Base-by-base conservation (phyloP, 164 flowering plant species). In the Magnolia kwangsiensis region DNA sequence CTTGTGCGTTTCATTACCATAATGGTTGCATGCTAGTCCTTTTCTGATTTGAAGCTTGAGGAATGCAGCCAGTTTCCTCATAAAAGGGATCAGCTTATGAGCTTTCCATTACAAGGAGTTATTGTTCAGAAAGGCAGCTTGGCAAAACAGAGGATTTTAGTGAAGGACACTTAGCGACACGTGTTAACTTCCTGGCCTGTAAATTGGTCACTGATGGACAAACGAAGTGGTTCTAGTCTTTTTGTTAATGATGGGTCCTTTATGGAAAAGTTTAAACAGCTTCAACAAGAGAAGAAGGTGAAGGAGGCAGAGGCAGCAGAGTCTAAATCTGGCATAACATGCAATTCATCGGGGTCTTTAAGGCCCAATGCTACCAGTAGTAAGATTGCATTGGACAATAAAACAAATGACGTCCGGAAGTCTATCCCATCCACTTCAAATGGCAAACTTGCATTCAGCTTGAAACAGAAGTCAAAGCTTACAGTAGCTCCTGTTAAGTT, bases 361-460 rank as follows among this genome's bases (percentile, higher is more conserved):
- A 75, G 51, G 77, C 82, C 87, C 13, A 87, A 81, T 79, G 64
- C 81, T 67, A 29, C 78, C 37, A 49, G 67, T 74, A 73, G 55
- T 80, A 91, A 88, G 81, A 67, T 76, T 0, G 61, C 72, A 51
- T 27, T 79, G 50, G 84, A 76, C 2, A n/a, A 63, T 20, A 92
- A 84, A 84, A 27, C 81, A 31, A 85, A 75, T 78, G 83, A 83
- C 20, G 69, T 79, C 21, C 82, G 78, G 20, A 92, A 89, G 79
- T 64, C 81, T 27, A 69, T 76, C n/a, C 70, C 73, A 9, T 55
- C 84, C 72, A 50, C 88, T 73, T 83, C 97, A 2, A 79, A 87
- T 76, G 98, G 98, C 7, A 96, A 96, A 81, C 92, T 96, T 75
- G 99, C 99, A 18, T 96, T 96, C 85, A 96, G 99, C 82, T 89